Evolutionary conservation across 106 monocot genomes (phyloP), one percentile per base, ranked within the genome.

Genomic region (Ottelia alismoides): DNA sequence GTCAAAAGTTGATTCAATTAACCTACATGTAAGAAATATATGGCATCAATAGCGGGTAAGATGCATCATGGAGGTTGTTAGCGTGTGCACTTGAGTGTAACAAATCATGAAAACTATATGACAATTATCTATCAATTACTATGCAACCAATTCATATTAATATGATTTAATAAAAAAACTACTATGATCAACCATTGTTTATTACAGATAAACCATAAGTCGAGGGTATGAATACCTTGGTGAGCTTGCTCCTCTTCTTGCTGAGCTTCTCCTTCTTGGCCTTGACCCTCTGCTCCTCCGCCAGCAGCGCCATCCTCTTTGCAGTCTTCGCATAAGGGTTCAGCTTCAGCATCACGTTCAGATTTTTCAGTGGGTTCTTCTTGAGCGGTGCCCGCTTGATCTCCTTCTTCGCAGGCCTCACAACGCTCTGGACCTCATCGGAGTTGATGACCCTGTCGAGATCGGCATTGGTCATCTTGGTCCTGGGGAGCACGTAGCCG

Each of bases 381-480:
- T 80, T 86, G 28, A 81, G 51, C 0, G 64, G 30, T 31, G 49
- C 63, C 56, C 65, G 64, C 68, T 77, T 81, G 1, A 72, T 44
- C 30, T 72, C 74, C 71, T 70, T 86, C 25, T 74, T 80, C 47
- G 77, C 74, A 0, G 89, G 89, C 68, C 56, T 77, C 2, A 90
- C 84, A 11, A 84, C 89, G 1, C 75, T 74, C 55, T 81, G 78
- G n/a, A 81, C 81, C 70, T 85, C 84, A 21, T 84, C 85, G 6
- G 81, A 85, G 72, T 90, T 81, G 3, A 90, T 81, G 22, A 90
- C 80, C 69, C 90, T 80, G 2, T 70, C 58, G 7, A 92, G 72
- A 46, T 87, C 74, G 9, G 87, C 65, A 56, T 92, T 92, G 2
- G 56, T 46, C 92, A 92, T 92, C 76, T 87, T 92, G 2, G 79